Conservation (phyloP, 768 basidiomycete species). For the Boletus rubescentipes region DNA sequence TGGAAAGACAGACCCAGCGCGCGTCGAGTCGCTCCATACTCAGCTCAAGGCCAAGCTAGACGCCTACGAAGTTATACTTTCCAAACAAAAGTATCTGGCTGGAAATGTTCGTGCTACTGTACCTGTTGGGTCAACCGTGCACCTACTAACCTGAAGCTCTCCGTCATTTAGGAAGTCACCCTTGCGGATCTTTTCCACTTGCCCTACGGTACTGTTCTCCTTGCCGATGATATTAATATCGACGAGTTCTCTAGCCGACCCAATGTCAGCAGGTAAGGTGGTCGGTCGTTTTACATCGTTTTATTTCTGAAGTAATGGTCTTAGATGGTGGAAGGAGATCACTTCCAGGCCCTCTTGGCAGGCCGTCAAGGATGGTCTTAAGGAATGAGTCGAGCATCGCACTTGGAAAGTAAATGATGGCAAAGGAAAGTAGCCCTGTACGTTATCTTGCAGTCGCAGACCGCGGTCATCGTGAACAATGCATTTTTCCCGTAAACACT, state of each 20-base stretch:
- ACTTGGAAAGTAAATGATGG: no score
- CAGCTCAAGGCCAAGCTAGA: conserved; percentile 34
- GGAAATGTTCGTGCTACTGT: conserved; percentile 28
- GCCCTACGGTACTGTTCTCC: conserved; percentile 15
- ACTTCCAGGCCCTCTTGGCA: conserved; percentile 44
- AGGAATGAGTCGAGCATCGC: background rate
- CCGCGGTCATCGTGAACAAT: no score
- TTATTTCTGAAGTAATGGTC: background rate
- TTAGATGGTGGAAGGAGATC: conserved; percentile 52
- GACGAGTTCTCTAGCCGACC: conserved; percentile 18
- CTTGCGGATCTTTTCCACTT: conserved; percentile 24
- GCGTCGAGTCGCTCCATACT: conserved; percentile 24
- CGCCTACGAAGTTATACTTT: conserved; percentile 35
- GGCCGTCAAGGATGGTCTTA: conserved; percentile 38
- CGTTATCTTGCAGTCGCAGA: no score
- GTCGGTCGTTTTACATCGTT: no score
- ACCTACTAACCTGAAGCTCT: background rate
- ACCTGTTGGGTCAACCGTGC: background rate
- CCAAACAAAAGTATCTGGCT: conserved; percentile 35
- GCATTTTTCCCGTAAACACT: no score
- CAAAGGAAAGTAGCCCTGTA: no score
- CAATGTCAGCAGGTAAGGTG: conserved; percentile 19
- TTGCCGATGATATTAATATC: background rate
- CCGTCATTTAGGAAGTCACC: conserved; percentile 12
- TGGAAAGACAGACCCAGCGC: conserved; percentile 31